Evolutionary conservation across 2,329 filamentous ascomycete genomes (phyloP), one percentile per base, ranked within the genome.

Genomic region (Hypoxylon sp.): DNA sequence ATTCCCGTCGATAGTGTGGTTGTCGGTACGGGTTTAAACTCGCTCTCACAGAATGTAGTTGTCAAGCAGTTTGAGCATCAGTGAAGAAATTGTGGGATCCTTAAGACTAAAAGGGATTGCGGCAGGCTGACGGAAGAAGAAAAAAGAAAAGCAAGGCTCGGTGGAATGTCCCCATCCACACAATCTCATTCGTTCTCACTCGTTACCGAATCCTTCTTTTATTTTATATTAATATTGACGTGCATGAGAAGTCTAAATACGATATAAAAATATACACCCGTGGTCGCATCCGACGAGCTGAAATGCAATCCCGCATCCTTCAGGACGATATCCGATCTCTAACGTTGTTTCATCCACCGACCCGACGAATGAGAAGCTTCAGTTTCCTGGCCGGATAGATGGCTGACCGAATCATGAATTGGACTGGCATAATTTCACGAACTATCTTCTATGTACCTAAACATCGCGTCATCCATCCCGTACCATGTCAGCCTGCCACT

Each of bases 301-400:
- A 57, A 55, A 55, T 61, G 61, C 57, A 58, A 63, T 61, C 56
- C 56, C 34, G 43, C 56, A 65, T 65, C 65, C 61, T 68, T 62
- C 61, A 32, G 41, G 23, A 46, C 48, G 34, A 49, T 41, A 19
- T n/a, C 46, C 9, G 25, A 51, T 23, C 25, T 60, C 17, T 21
- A 43, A 59, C 28, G 14, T 50, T 49, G 64, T 63, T 63, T 59
- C 64, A 63, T 63, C 48, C 45, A 32, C 7, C 46, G 10, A 7
- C 13, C 4, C 13, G 36, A 50, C 60, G 48, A 67, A 67, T 60
- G 23, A 62, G 34, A 50, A n/a, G 23, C 25, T n/a, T 14, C 17
- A 2, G 11, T 17, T 28, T 17, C 13, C 25, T 59, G 23, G 45
- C 23, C 38, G 13, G 25, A 43, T 30, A 38, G 36, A 28, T 55